These are phyloP conservation scores for Talinum fruticosum DNA, from an alignment of 148 eudicot genomes.

Conservation along the genomic window DNA sequence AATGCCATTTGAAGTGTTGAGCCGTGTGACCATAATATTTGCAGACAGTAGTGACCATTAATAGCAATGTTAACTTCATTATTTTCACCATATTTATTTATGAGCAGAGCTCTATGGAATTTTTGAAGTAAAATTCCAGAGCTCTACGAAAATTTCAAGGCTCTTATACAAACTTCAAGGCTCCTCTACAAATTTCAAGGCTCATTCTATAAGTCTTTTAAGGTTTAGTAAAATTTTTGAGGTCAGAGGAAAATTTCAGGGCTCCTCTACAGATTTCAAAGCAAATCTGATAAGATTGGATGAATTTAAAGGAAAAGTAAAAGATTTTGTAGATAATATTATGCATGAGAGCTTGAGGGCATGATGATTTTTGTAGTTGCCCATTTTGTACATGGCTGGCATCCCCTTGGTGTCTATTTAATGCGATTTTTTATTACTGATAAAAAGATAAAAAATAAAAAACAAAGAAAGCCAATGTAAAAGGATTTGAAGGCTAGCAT, in stretches of 20 bases:
- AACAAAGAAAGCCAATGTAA: too few species aligned
- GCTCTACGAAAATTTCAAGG: too few species aligned
- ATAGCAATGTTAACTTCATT: neutral
- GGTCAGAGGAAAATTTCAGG: neutral
- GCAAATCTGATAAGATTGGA: neutral
- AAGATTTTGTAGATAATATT: neutral
- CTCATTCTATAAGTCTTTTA: neutral
- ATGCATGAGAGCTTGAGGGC: too few species aligned
- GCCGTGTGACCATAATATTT: neutral
- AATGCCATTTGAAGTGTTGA: neutral
- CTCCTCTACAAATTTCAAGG: too few species aligned
- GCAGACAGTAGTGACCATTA: neutral
- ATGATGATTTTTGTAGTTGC: too few species aligned
- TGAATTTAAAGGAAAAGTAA: neutral
- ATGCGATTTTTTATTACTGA: too few species aligned
- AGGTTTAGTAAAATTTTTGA: neutral
- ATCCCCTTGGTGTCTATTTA: too few species aligned
- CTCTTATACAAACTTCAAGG: too few species aligned
- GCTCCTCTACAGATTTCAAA: neutral
- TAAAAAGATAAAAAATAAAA: too few species aligned
- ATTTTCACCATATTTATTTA: too few species aligned
- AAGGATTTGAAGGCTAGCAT: neutral
- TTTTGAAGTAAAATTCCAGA: too few species aligned
- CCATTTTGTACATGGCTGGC: too few species aligned
- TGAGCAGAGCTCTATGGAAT: neutral